Conservation (phyloP, 2,329 filamentous ascomycete species). For the Magnaporthiopsis incrustans region DNA sequence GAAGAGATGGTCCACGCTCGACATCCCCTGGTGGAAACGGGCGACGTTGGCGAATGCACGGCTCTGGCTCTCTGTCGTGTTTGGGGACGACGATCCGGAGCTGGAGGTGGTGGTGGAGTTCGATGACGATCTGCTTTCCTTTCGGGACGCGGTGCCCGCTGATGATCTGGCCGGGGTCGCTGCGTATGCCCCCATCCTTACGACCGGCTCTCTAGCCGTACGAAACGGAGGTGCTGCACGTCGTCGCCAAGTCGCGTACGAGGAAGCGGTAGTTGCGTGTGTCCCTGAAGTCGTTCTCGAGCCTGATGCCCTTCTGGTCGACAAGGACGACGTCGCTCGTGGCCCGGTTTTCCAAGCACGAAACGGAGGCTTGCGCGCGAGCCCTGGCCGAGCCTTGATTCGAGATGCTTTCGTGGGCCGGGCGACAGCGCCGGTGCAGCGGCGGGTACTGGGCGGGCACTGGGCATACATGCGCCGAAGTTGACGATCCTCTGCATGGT, state of each 20-base stretch:
- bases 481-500: no score
- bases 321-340: background rate
- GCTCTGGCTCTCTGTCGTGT: background rate
- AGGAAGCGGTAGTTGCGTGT: background rate
- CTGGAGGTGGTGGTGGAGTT: background rate
- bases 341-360: background rate
- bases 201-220: background rate
- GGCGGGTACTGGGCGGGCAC: no score
- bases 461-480: no score
- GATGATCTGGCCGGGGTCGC: background rate
- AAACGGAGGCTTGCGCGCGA: no score
- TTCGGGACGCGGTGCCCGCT: background rate
- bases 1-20: background rate
- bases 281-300: background rate
- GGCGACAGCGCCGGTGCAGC: no score
- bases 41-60: background rate
- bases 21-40: background rate
- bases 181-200: background rate
- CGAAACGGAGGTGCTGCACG: background rate
- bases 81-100: background rate
- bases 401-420: no score
- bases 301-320: background rate
- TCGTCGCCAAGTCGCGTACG: background rate
- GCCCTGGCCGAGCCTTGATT: no score
- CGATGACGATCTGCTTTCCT: background rate